Base-by-base conservation (phyloP, 257 asterid species). In the Asclepias syriaca region DNA sequence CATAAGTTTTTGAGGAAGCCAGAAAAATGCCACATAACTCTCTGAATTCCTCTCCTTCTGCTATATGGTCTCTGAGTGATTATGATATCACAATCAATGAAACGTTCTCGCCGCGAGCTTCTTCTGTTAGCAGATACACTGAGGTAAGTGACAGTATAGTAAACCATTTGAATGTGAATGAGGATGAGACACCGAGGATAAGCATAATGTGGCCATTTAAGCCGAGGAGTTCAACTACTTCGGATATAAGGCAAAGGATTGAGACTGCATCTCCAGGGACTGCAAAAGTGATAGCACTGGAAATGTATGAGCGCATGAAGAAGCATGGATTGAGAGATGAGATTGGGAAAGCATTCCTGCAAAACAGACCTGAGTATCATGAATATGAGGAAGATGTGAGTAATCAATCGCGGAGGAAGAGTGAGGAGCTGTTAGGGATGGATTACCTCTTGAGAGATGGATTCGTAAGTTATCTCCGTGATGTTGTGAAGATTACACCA, bases 391-490 rank as follows among this genome's bases (percentile, higher is more conserved):
- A 29, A 8, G 75, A 40, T 45, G 67, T 27, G 18, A 43, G 24
- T 3, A 55, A 71, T 43, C 57, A 70, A 37, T 43, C 49, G 8
- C 29, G 49, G 18, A 51, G 66, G 67, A 57, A 57, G 11, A 57
- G 67, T 57, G 66, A 55, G n/a, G 74, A 70, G 74, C 74, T 70
- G 14, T 24, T 70, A 65, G 67, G 74, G 4, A 70, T 70, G 67
- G 74, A 57, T 37, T 70, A 70, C 67, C 19, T 70, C 24, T 3
- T 70, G 67, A 70, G 66, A 22, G 67, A 70, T 57, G 74, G 74
- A 27, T 43, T 70, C 58, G 57, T 70, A 4, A 70, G 56, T 57
- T 70, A 70, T 70, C 74, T 70, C 27, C 54, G 67, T 21, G 66
- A 57, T 22, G 74, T 56, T 3, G 74, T 56, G 7, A 56, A 57